These are phyloP conservation scores for Teratosphaeria viscida DNA, from an alignment of 2,329 filamentous ascomycete species.

Conservation along the genomic window DNA sequence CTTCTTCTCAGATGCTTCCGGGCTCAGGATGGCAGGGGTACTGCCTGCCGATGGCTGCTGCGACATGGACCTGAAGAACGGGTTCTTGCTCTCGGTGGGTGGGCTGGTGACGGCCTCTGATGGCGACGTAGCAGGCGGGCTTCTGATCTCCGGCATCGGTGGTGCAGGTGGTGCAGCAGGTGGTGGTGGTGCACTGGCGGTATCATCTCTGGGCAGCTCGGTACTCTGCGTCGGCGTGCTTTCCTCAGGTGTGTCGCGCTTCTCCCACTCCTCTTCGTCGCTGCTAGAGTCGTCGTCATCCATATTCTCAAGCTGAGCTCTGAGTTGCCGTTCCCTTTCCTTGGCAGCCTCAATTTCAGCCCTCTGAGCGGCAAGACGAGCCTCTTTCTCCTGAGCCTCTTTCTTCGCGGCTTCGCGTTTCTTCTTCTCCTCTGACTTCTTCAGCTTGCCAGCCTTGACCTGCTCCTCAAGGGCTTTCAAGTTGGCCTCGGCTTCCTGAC, in stretches of 20 bases:
- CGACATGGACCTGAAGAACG: constrained; percentile 83
- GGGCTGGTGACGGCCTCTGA: constrained; percentile 32
- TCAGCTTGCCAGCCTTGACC: constrained; percentile 83
- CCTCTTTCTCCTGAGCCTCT: constrained; percentile 80
- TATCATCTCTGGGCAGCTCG: constrained; percentile 38
- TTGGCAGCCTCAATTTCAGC: constrained; percentile 87
- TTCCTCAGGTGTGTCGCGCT: constrained; percentile 42
- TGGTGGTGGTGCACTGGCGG: constrained; percentile 30
- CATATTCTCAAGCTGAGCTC: constrained; percentile 71
- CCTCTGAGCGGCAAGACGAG: constrained; percentile 69
- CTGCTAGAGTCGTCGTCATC: constrained; percentile 50
- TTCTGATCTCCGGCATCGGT: constrained; percentile 13
- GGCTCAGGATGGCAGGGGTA: constrained; percentile 31
- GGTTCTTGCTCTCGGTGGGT: constrained; percentile 73
- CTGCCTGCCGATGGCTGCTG: constrained; percentile 39
- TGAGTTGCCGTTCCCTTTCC: constrained; percentile 80
- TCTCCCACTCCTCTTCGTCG: constrained; percentile 51
- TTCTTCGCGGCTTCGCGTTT: constrained; percentile 79
- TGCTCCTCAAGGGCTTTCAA: constrained; percentile 87
- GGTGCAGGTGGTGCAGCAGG: constrained; percentile 29
- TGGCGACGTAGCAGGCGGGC: constrained; percentile 6
- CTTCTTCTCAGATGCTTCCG: constrained; percentile 27
- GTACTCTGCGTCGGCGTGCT: constrained; percentile 50
- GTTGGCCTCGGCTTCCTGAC: constrained; percentile 69
- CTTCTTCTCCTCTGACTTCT: constrained; percentile 93